phyloP scores from a whole-genome alignment of 2,329 filamentous ascomycete species.

The Tolypocladium sp. region DNA sequence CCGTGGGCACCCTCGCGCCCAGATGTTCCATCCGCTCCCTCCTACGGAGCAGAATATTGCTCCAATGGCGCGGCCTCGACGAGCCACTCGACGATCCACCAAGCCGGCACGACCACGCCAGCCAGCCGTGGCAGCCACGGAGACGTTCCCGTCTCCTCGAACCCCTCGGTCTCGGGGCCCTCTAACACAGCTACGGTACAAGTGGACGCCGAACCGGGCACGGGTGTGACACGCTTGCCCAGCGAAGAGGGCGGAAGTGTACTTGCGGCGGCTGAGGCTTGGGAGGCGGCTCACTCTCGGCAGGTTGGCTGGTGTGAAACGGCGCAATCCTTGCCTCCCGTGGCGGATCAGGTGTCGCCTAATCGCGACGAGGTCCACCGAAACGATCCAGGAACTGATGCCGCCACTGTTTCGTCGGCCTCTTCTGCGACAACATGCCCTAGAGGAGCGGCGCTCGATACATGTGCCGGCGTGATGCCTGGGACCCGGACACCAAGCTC shows the following conservation, averaged over 20 bases:
- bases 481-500: not conserved
- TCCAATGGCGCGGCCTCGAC: not conserved
- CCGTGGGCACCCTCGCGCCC: slow-evolving; percentile 50
- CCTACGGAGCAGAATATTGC: not conserved
- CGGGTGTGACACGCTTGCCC: not conserved
- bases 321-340: too few relatives aligned
- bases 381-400: not conserved
- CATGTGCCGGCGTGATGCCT: not conserved
- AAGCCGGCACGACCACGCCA: not conserved
- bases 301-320: not conserved
- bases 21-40: not conserved
- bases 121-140: not conserved
- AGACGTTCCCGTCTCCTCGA: not conserved
- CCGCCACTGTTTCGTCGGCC: not conserved
- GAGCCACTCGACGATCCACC: not conserved
- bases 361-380: not conserved
- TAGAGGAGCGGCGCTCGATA: not conserved
- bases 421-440: not conserved
- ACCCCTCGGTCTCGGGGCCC: not conserved
- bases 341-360: not conserved
- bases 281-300: not conserved
- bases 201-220: not conserved
- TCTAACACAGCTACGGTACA: not conserved
- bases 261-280: not conserved
- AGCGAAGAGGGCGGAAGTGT: not conserved